Evolutionary conservation across 345 rosid genomes (phyloP), one percentile per base, ranked within the genome.

Genomic region (Eucalyptus victrix): DNA sequence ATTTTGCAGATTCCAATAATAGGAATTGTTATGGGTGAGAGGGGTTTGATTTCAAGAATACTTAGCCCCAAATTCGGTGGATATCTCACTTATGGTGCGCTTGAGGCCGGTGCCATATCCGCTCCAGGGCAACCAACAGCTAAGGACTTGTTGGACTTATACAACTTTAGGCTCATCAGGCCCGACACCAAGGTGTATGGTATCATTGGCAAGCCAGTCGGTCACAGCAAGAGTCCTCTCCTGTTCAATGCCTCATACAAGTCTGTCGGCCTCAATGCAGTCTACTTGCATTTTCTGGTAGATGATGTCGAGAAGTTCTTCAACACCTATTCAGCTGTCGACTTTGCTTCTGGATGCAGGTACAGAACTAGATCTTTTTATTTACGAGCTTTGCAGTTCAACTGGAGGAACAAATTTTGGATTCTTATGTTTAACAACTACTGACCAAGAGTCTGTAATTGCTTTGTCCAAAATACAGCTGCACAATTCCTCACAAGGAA

Each of bases 401-500:
- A 40, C 3, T 40, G 28, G 83, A 21, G 83, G 83, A 76, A 37
- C 47, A 42, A 76, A 9, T 37, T 86, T 86, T 53, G 44, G 60
- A 51, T 40, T 83, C 19, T 26, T 21, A 51, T n/a, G 40, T 23
- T 49, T 40, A 47, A 80, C 88, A 42, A 19, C 24, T 60, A 13
- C 49, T 18, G 49, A 37, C 72, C 23, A 47, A 47, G 47, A 65
- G 28, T 58, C 16, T 56, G 40, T 40, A 9, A 65, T 47, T 32
- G 49, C 60, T 54, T 37, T 72, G 50, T 37, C 86, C 14, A 19
- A 65, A 51, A 86, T 89, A 87, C 93, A 94, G 95, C 56, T 93
- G 89, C 86, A 93, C 95, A 13, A 94, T 94, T 89, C 94, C 95
- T 42, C 95, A 93, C 89, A 93, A 94, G 91, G 95, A 94, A 88